Conservation (phyloP, 257 asterid genomes). For the Eustoma russellianum region DNA sequence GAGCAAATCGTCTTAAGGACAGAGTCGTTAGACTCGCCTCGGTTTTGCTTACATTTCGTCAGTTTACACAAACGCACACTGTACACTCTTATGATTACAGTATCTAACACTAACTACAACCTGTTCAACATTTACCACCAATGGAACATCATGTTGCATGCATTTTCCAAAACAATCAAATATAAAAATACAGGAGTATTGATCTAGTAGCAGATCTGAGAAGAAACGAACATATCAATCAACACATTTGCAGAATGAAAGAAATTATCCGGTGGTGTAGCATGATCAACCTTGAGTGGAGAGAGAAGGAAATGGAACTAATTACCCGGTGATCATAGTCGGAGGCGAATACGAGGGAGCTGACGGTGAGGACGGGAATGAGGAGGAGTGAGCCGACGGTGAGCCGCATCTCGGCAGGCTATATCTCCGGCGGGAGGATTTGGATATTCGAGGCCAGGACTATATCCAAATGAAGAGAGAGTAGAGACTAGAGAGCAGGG, state of each 20-base stretch:
- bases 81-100: no score
- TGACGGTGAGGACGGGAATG: constrained; percentile 8
- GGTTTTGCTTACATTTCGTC: no score
- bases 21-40: no score
- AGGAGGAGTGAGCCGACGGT: constrained; percentile 19
- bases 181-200: background rate
- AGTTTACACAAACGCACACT: no score
- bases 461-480: no score
- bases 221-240: background rate
- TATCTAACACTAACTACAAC: background rate
- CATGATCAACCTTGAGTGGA: constrained; percentile 3
- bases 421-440: constrained; percentile 22
- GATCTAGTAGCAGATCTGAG: constrained; percentile 14
- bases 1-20: no score
- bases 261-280: background rate
- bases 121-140: background rate
- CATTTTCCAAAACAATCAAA: background rate
- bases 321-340: constrained; percentile 44
- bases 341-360: constrained; percentile 30
- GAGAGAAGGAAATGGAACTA: background rate
- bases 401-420: constrained; percentile 20
- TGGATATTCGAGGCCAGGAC: constrained; percentile 11
- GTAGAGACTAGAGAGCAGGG: no score
- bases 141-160: background rate
- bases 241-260: background rate